These are phyloP conservation scores for Phytophthora pisi DNA, from an alignment of 352 stramenopile genomes.

Conservation along the genomic window DNA sequence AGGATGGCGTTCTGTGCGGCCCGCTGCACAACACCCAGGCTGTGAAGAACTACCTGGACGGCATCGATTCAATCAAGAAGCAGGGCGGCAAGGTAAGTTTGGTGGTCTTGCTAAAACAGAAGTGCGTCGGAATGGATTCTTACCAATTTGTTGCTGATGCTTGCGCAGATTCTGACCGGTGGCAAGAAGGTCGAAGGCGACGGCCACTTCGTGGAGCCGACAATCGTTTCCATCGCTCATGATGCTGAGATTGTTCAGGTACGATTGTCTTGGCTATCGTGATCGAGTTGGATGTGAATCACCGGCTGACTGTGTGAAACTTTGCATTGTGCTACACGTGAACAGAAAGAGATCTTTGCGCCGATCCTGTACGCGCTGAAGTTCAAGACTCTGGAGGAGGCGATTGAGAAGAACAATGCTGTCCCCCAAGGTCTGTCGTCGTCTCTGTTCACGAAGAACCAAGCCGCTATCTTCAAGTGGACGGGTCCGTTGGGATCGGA, in stretches of 20 bases:
- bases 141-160: constrained; percentile 13
- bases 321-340: background rate
- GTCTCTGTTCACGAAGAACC: constrained; percentile 92
- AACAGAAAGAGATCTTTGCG: constrained; percentile 91
- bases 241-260: constrained; percentile 84
- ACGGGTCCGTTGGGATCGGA: constrained; percentile 89
- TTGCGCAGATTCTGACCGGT: constrained; percentile 78
- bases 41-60: constrained; percentile 87
- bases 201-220: constrained; percentile 93
- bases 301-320: background rate
- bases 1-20: constrained; percentile 85
- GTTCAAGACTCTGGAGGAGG: constrained; percentile 90
- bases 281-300: background rate
- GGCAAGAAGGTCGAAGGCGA: constrained; percentile 80
- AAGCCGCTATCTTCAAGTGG: constrained; percentile 94
- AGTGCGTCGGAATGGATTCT: background rate
- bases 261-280: background rate
- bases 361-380: constrained; percentile 93
- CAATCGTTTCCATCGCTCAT: constrained; percentile 84
- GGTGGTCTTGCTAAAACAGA: background rate
- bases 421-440: constrained; percentile 93
- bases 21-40: constrained; percentile 75
- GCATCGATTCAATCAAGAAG: constrained; percentile 85
- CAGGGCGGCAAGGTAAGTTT: constrained; percentile 80
- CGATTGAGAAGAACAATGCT: constrained; percentile 92